Evolutionary conservation across 495 filamentous ascomycete species (phyloP).

Genomic region (Cudoniella acicularis): DNA sequence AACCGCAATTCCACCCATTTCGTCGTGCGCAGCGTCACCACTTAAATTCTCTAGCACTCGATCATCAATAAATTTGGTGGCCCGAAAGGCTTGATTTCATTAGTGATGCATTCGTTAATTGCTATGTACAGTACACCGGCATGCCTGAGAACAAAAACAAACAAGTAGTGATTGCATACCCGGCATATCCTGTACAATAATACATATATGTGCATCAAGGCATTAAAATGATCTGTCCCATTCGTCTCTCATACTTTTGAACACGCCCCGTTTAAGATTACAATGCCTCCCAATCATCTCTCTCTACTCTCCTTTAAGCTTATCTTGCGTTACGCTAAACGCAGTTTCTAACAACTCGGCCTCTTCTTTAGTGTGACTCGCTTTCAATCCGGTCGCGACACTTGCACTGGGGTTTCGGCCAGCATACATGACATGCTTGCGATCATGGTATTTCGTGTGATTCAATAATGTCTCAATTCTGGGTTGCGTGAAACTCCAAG

Average conservation of each 20-base stretch:
- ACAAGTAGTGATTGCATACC: neutral
- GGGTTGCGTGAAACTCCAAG: conserved; percentile 92
- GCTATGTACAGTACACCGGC: neutral
- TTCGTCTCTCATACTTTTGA: conserved; percentile 1
- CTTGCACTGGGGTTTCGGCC: conserved; percentile 85
- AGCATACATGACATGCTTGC: conserved; percentile 95
- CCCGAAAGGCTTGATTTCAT: no score
- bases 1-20: no score
- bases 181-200: conserved; percentile 24
- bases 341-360: conserved; percentile 79
- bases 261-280: conserved; percentile 6
- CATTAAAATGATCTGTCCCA: neutral
- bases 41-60: no score
- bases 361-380: conserved; percentile 88
- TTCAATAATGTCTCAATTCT: conserved; percentile 95
- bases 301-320: conserved; percentile 64
- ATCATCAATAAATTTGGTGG: no score
- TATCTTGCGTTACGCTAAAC: conserved; percentile 58
- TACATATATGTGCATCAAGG: conserved; percentile 8
- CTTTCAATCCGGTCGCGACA: conserved; percentile 91
- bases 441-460: conserved; percentile 81
- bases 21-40: no score
- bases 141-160: neutral
- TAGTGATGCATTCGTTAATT: neutral
- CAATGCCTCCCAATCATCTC: neutral